Evolutionary conservation across 768 basidiomycete genomes (phyloP).

Genomic region (Serendipita sp.): DNA sequence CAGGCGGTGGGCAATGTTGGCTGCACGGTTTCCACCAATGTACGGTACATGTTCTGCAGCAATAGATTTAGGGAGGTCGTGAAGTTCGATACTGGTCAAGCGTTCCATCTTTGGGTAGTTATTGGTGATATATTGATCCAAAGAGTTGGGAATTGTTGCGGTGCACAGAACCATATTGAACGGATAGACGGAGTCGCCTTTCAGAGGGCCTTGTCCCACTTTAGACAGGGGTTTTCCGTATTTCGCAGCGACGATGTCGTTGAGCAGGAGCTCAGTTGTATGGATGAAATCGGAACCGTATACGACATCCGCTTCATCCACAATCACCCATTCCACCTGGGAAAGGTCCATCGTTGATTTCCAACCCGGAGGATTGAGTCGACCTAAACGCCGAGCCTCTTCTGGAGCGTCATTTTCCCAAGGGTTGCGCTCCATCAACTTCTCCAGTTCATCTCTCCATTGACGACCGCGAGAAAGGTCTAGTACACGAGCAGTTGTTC

Average conservation of each 20-base stretch:
- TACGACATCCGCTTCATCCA: constrained; percentile 85
- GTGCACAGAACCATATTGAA: constrained; percentile 71
- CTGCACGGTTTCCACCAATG: constrained; percentile 66
- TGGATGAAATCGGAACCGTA: constrained; percentile 75
- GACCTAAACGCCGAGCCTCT: constrained; percentile 25
- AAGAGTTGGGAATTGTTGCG: constrained; percentile 70
- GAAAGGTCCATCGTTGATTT: constrained; percentile 46
- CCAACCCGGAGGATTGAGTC: constrained; percentile 10
- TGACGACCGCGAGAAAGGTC: constrained; percentile 31
- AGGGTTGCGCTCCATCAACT: constrained; percentile 16
- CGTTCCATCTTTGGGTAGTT: constrained; percentile 16
- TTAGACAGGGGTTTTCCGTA: constrained; percentile 31
- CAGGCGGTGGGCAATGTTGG: constrained; percentile 63
- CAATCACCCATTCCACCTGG: constrained; percentile 72
- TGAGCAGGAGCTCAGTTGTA: constrained; percentile 50
- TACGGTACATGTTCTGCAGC: constrained; percentile 57
- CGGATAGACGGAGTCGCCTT: constrained; percentile 31
- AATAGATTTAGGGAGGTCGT: constrained; percentile 57
- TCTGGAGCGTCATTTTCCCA: constrained; percentile 19
- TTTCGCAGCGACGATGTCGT: constrained; percentile 46
- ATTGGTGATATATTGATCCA: constrained; percentile 15
- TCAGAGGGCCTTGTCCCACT: neutral
- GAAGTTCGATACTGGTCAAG: constrained; percentile 60
- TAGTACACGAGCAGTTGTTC: constrained; percentile 47
- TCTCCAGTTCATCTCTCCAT: constrained; percentile 15